A percentile compares a stretch with the other conserved stretches of the same genome.
Conservation (phyloP, 2,329 filamentous ascomycete genomes). For the Colletotrichum sp. region DNA sequence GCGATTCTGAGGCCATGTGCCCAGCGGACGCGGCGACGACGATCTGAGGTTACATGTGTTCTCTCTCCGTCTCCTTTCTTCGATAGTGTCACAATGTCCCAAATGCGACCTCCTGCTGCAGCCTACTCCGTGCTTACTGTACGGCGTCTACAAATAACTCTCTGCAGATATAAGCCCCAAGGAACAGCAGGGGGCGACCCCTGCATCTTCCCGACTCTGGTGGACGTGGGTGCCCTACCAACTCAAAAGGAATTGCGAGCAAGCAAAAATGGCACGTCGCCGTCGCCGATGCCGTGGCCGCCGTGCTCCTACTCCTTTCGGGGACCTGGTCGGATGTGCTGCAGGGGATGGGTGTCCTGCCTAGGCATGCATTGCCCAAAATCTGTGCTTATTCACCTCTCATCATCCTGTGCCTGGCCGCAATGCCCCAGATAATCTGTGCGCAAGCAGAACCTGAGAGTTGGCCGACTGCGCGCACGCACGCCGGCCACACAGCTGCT, state of each 20-base stretch:
- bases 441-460: background rate
- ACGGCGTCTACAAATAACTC: background rate
- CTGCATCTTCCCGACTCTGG: background rate
- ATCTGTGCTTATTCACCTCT: background rate
- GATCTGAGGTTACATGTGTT: background rate
- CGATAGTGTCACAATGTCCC: background rate
- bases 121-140: background rate
- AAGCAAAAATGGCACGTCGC: background rate
- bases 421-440: background rate
- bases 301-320: background rate
- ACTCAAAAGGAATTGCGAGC: background rate
- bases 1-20: background rate
- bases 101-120: background rate
- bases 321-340: background rate
- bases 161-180: background rate
- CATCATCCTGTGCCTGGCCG: background rate
- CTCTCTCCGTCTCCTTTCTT: background rate
- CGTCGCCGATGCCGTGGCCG: background rate
- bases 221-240: background rate
- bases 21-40: background rate
- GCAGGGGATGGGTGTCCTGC: background rate
- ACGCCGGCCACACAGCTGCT: background rate
- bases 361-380: background rate
- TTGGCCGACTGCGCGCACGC: background rate
- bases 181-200: background rate